Percentiles rank a stretch among this genome's conserved stretches.
These are phyloP conservation scores for Uronychia binucleata DNA, from an alignment of 73 alveolate species.

Conservation along the genomic window DNA sequence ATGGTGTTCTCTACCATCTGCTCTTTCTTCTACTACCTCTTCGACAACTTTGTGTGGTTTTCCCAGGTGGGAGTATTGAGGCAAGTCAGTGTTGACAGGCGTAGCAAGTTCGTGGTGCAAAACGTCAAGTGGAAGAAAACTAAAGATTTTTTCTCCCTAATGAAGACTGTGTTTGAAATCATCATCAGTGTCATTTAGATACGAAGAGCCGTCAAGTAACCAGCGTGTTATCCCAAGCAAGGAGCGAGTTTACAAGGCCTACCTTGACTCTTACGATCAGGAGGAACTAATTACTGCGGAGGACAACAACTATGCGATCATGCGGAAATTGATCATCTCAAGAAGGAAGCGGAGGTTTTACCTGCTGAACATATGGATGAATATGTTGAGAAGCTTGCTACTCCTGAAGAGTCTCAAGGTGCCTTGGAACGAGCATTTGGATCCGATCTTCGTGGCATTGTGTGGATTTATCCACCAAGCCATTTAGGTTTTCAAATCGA, in stretches of 20 bases:
- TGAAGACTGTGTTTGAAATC: slow-evolving; percentile 46
- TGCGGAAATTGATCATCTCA: slow-evolving; percentile 45
- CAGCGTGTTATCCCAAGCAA: not conserved
- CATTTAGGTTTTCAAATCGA: slow-evolving; percentile 34
- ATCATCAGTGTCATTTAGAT: slow-evolving; percentile 16
- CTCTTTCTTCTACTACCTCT: slow-evolving; percentile 78
- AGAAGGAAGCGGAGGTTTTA: slow-evolving; percentile 75
- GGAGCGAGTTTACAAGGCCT: slow-evolving; percentile 2
- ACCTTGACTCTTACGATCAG: not conserved
- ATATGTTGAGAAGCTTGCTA: slow-evolving; percentile 62
- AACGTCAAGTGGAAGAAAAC: slow-evolving; percentile 33
- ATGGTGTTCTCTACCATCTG: slow-evolving; percentile 54
- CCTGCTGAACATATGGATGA: slow-evolving; percentile 50
- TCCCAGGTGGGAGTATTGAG: slow-evolving; percentile 30
- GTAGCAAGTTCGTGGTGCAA: not conserved
- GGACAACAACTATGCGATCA: slow-evolving; percentile 2
- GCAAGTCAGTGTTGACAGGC: not conserved
- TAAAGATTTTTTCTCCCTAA: slow-evolving; percentile 36
- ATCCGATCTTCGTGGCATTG: slow-evolving; percentile 71
- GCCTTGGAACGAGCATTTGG: slow-evolving; percentile 57
- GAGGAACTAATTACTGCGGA: not conserved
- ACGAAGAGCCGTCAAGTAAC: not conserved
- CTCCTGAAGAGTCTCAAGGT: slow-evolving; percentile 54
- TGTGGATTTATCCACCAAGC: slow-evolving; percentile 40
- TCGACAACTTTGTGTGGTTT: slow-evolving; percentile 80